Evolutionary conservation across 129 eudicot genomes (phyloP).

Genomic region (Tanacetum coccineum): DNA sequence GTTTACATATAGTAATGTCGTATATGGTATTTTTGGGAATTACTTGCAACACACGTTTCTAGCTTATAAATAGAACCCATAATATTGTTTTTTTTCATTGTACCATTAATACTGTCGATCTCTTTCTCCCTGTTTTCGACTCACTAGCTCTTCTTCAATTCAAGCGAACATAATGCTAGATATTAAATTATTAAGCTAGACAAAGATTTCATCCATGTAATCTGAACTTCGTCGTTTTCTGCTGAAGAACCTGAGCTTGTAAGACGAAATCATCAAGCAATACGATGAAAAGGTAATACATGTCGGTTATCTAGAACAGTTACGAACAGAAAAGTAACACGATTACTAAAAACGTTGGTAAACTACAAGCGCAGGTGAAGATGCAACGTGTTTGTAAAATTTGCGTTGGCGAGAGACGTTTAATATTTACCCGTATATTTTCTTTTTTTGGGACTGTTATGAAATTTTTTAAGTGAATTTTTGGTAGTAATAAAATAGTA

Average conservation of each 20-base stretch:
- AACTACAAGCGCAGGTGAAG: conserved; percentile 54
- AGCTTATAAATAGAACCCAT: not conserved
- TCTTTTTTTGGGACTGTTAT: conserved; percentile 24
- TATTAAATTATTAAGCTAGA: conserved; percentile 49
- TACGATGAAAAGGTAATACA: conserved; percentile 57
- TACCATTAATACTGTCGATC: too few relatives aligned
- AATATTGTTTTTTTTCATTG: too few relatives aligned
- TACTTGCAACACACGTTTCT: not conserved
- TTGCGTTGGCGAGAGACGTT: too few relatives aligned
- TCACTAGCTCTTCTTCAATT: not conserved
- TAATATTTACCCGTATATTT: too few relatives aligned
- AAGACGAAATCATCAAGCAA: conserved; percentile 55
- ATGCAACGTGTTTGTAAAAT: conserved; percentile 50
- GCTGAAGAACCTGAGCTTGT: conserved; percentile 61
- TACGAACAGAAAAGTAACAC: conserved; percentile 56
- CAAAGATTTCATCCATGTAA: conserved; percentile 68
- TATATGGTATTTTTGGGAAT: too few relatives aligned
- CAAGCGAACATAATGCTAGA: conserved; percentile 39
- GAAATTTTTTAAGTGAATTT: too few relatives aligned
- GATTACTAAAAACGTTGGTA: conserved; percentile 60
- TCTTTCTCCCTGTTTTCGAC: not conserved
- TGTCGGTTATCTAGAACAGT: conserved; percentile 70
- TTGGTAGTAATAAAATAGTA: too few relatives aligned
- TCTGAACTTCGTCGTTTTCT: conserved; percentile 77
- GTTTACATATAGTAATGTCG: too few relatives aligned